phyloP scores from a whole-genome alignment of 2,329 filamentous ascomycete genomes.

The Alternaria sp. region DNA sequence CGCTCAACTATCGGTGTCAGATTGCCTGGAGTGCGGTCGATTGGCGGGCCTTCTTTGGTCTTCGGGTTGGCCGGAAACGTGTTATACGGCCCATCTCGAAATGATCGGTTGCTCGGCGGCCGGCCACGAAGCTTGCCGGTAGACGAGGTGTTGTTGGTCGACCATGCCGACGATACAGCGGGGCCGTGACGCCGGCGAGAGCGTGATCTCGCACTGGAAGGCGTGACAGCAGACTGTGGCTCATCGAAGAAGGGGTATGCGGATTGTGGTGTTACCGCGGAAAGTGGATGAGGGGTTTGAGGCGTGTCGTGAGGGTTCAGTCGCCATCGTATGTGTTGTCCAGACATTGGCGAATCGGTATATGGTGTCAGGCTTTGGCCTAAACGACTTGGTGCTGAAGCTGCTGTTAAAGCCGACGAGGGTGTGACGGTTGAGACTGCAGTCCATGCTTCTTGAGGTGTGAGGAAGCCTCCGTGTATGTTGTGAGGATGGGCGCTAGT shows the following conservation, averaged over 20 bases:
- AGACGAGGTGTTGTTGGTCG: constrained; percentile 66
- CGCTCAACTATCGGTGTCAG: constrained; percentile 54
- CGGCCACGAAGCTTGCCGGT: constrained; percentile 78
- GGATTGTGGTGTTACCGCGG: constrained; percentile 74
- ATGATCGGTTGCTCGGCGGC: constrained; percentile 75
- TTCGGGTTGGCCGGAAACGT: constrained; percentile 70
- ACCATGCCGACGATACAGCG: constrained; percentile 91
- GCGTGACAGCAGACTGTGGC: constrained; percentile 76
- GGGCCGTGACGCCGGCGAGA: constrained; percentile 74
- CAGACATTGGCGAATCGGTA: constrained; percentile 51
- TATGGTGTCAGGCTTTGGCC: constrained; percentile 47
- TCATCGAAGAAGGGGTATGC: constrained; percentile 62
- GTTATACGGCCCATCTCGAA: constrained; percentile 70
- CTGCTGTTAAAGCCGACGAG: constrained; percentile 43
- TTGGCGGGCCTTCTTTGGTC: constrained; percentile 56
- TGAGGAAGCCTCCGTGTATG: constrained; percentile 52
- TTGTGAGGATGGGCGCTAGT: constrained; percentile 63
- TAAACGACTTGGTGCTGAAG: constrained; percentile 44
- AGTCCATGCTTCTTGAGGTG: constrained; percentile 55
- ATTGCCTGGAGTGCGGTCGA: constrained; percentile 52
- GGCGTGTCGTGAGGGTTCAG: constrained; percentile 67
- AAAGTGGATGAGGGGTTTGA: constrained; percentile 75
- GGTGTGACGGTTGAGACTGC: constrained; percentile 50
- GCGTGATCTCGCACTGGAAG: constrained; percentile 60
- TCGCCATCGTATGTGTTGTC: constrained; percentile 56